Evolutionary conservation across 805 yeast species (phyloP), one percentile per base, ranked within the genome.

Genomic region (Hanseniaspora valbyensis): DNA sequence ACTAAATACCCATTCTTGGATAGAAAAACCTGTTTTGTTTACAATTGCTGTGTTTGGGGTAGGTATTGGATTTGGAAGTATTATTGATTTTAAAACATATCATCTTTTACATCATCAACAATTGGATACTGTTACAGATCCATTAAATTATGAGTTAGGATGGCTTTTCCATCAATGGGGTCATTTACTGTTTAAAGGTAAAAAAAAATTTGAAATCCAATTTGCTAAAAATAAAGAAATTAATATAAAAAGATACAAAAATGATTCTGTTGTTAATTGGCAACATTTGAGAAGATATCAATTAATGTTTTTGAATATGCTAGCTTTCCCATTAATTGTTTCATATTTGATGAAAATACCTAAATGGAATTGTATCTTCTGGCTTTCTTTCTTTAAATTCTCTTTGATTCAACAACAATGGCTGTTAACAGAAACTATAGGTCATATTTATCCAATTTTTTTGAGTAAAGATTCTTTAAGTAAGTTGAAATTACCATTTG

Each of bases 101-200:
- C 97, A 89, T 69, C 71, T 95, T 53, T 88, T 92, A 3, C 96
- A 89, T 67, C 96, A 89, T 66, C 77, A 90, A 53, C 84, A 75
- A 64, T 81, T 92, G 39, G 95, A 89, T 61, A 82, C 94, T 0
- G 95, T 85, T 54, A 74, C 75, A 58, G 97, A 89, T 64, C 96
- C 97, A 1, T 87, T 85, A 66, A 80, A 80, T 59, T 81, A 83
- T 34, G 76, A 89, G 60, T 74, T 83, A 53, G 96, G 96, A 0
- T 73, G 87, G 58, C 66, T 75, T 59, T 88, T 78, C 75, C 78
- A 90, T 30, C 95, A 88, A 66, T 70, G 87, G 67, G 96, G 96
- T 2, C 89, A 95, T 95, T 74, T 84, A 68, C 61, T 87, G 30
- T 69, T 81, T 53, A 74, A 73, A 56, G 88, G 85, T 56, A 78